These are phyloP conservation scores for Phoma sp. DNA, from an alignment of 2,329 filamentous ascomycete species.

Conservation along the genomic window DNA sequence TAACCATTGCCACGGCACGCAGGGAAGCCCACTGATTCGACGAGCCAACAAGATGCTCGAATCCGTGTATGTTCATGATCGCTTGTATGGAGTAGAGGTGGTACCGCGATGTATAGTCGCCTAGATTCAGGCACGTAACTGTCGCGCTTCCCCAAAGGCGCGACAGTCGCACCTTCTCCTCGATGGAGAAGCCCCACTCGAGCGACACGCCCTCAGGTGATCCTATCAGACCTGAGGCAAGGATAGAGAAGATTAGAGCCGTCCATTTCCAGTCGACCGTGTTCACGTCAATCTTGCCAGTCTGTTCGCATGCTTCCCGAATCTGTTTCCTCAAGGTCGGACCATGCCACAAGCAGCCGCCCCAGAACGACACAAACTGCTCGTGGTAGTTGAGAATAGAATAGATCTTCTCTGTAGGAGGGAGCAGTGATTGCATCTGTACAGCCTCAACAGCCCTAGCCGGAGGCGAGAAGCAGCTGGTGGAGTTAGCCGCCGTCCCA, in stretches of 20 bases:
- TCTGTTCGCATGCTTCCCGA: conserved; percentile 45
- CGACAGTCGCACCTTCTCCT: conserved; percentile 51
- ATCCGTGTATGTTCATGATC: conserved; percentile 56
- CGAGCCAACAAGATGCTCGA: conserved; percentile 57
- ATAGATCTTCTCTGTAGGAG: conserved; percentile 29
- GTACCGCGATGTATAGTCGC: conserved; percentile 52
- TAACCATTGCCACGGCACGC: conserved; percentile 53
- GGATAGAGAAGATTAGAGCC: conserved; percentile 51
- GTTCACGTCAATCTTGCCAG: conserved; percentile 48
- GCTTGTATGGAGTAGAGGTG: conserved; percentile 51
- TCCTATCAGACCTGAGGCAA: conserved; percentile 53
- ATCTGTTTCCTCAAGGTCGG: conserved; percentile 49
- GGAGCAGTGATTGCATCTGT: conserved; percentile 49
- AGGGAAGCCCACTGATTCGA: conserved; percentile 56
- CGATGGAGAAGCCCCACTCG: conserved; percentile 53
- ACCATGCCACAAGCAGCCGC: conserved; percentile 47
- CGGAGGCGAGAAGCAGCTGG: conserved; percentile 29
- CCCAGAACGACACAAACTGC: conserved; percentile 48
- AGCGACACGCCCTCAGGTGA: conserved; percentile 44
- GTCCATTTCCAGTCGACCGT: conserved; percentile 48
- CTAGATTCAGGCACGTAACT: conserved; percentile 54
- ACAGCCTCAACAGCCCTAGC: conserved; percentile 33
- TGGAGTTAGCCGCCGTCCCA: conserved; percentile 3
- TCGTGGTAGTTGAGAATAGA: conserved; percentile 49
- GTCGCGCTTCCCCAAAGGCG: conserved; percentile 56